Percentiles rank a stretch among this genome's conserved stretches.
phyloP scores from a whole-genome alignment of 345 rosid species.

The Iberis pinnata region DNA sequence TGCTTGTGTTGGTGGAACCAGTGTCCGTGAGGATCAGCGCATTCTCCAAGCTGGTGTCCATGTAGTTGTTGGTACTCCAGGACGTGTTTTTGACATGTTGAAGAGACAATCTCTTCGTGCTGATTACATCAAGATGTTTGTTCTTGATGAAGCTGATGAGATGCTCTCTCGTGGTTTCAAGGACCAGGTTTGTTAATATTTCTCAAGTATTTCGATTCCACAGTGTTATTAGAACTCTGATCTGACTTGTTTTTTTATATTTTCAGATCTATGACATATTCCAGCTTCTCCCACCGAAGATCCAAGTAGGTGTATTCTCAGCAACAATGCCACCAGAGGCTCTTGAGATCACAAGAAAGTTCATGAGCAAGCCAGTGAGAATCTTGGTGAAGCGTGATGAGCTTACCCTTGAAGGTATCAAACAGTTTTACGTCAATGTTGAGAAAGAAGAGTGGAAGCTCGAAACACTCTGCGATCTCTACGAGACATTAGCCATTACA shows the following conservation, averaged over 20 bases:
- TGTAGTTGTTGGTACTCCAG: slow-evolving; percentile 79
- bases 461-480: slow-evolving; percentile 69
- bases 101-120: slow-evolving; percentile 69
- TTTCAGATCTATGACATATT: slow-evolving; percentile 67
- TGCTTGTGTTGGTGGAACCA: slow-evolving; percentile 82
- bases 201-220: neutral
- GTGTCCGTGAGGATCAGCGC: slow-evolving; percentile 76
- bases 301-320: slow-evolving; percentile 74
- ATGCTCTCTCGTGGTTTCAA: slow-evolving; percentile 86
- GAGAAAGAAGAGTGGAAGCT: slow-evolving; percentile 83
- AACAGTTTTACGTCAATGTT: slow-evolving; percentile 59
- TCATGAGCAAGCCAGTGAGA: slow-evolving; percentile 72
- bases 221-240: neutral
- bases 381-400: slow-evolving; percentile 75
- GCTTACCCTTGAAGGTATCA: slow-evolving; percentile 74
- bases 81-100: slow-evolving; percentile 81
- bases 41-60: slow-evolving; percentile 72
- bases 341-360: slow-evolving; percentile 73
- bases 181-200: slow-evolving; percentile 48
- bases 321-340: slow-evolving; percentile 82
- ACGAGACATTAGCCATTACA: slow-evolving; percentile 64
- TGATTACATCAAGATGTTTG: slow-evolving; percentile 60
- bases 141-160: slow-evolving; percentile 75
- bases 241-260: neutral
- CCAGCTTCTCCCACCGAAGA: slow-evolving; percentile 63